phyloP scores from a whole-genome alignment of 352 stramenopile species.

The Phytopythium boreale region DNA sequence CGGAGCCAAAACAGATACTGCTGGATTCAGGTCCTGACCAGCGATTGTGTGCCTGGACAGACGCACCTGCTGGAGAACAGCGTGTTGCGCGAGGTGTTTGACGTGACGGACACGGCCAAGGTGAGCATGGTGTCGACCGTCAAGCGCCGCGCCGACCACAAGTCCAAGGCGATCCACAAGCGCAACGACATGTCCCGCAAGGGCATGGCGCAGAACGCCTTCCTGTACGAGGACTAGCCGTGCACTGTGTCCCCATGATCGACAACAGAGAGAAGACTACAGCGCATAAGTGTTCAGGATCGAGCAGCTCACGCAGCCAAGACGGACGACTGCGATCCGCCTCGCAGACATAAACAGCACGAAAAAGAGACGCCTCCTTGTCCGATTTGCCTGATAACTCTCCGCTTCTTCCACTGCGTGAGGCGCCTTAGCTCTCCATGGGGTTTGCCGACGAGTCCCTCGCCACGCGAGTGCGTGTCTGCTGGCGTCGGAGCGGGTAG shows the following conservation, averaged over 20 bases:
- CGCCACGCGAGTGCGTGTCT: neutral
- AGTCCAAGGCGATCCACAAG: slow-evolving; percentile 48
- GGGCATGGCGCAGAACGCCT: slow-evolving; percentile 53
- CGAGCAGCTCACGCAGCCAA: neutral
- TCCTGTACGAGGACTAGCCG: slow-evolving; percentile 55
- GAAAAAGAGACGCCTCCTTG: neutral
- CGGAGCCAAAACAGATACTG: too few relatives aligned
- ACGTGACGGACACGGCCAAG: slow-evolving; percentile 54
- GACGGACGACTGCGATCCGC: neutral
- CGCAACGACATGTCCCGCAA: slow-evolving; percentile 58
- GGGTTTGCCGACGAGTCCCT: neutral
- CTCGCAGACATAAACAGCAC: neutral
- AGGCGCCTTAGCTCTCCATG: neutral
- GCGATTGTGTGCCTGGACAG: slow-evolving; percentile 8
- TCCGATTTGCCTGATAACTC: slow-evolving; percentile 2
- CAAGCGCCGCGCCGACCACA: slow-evolving; percentile 42
- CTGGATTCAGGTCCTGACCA: neutral
- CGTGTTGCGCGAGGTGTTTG: slow-evolving; percentile 58
- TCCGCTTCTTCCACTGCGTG: neutral
- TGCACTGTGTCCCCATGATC: neutral
- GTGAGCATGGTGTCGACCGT: slow-evolving; percentile 44
- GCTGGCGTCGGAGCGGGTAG: slow-evolving; percentile 10
- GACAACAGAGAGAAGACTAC: neutral
- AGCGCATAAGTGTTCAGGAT: neutral
- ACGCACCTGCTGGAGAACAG: slow-evolving; percentile 54